Conservation (phyloP, 202 grass and related monocot species). For the Zizania palustris region DNA sequence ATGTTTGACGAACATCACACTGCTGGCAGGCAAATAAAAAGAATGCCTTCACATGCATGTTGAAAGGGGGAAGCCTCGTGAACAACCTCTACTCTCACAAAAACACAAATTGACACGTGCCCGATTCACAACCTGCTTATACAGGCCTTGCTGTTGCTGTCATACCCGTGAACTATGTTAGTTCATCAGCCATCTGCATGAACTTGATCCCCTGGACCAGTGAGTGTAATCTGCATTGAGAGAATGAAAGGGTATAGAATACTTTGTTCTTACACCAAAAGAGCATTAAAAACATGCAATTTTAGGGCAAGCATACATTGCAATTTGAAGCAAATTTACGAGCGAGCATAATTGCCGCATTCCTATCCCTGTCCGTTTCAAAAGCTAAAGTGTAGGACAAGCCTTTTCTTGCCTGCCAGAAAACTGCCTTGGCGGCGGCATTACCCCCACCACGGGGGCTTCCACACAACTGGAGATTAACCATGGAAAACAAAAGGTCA, state of each 20-base stretch:
- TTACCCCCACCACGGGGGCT: constrained; percentile 75
- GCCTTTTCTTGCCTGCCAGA: constrained; percentile 78
- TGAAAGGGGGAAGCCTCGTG: constrained; percentile 40
- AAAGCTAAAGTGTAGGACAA: constrained; percentile 69
- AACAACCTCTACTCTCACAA: constrained; percentile 49
- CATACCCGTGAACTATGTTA: constrained; percentile 14
- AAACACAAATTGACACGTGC: constrained; percentile 45
- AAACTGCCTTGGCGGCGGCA: constrained; percentile 64
- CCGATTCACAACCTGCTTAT: constrained; percentile 54
- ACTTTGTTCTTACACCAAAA: not conserved
- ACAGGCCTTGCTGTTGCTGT: constrained; percentile 19
- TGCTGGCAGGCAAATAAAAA: constrained; percentile 64
- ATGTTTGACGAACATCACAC: not conserved
- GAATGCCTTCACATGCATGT: constrained; percentile 54
- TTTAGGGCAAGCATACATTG: constrained; percentile 42
- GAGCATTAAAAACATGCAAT: not conserved
- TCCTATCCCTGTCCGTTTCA: constrained; percentile 82
- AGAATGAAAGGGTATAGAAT: not conserved
- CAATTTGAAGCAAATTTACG: constrained; percentile 78
- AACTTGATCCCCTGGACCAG: constrained; percentile 67
- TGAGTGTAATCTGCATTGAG: constrained; percentile 52
- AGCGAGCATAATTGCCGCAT: constrained; percentile 77
- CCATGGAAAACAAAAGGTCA: constrained; percentile 32
- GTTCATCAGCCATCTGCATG: constrained; percentile 39
- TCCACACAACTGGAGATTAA: constrained; percentile 70